phyloP scores from a whole-genome alignment of 2,329 filamentous ascomycete species.

The Aplosporella prunicola region DNA sequence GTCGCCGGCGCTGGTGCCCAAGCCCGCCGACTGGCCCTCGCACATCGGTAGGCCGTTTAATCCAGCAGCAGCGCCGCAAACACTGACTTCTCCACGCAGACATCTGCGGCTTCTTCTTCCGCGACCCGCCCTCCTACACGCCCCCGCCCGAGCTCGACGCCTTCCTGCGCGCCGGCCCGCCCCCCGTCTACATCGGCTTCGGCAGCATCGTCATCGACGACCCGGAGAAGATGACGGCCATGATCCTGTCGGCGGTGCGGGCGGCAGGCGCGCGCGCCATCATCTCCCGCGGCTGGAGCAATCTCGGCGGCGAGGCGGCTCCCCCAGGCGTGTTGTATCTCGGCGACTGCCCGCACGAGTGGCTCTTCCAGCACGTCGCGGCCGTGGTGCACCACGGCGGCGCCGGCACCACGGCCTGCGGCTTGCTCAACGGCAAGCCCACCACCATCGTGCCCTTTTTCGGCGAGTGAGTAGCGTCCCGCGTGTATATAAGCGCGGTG shows the following conservation, averaged over 20 bases:
- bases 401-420: slow-evolving; percentile 49
- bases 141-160: slow-evolving; percentile 31
- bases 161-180: slow-evolving; percentile 39
- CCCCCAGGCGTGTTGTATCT: slow-evolving; percentile 39
- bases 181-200: slow-evolving; percentile 49
- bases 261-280: slow-evolving; percentile 35
- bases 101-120: slow-evolving; percentile 40
- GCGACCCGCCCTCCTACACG: slow-evolving; percentile 26
- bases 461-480: slow-evolving; percentile 34
- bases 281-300: slow-evolving; percentile 47
- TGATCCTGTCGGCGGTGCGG: slow-evolving; percentile 40
- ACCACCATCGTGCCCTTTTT: slow-evolving; percentile 50
- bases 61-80: no score
- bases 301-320: slow-evolving; percentile 22
- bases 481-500: no score
- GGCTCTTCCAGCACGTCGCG: slow-evolving; percentile 48
- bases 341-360: slow-evolving; percentile 47
- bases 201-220: slow-evolving; percentile 48
- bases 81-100: slow-evolving; percentile 17
- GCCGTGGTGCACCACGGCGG: slow-evolving; percentile 51
- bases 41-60: slow-evolving; percentile 24
- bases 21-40: slow-evolving; percentile 31
- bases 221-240: slow-evolving; percentile 34
- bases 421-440: slow-evolving; percentile 42
- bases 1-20: slow-evolving; percentile 34